Evolutionary conservation across 495 filamentous ascomycete species (phyloP), one percentile per base, ranked within the genome.

Genomic region (Niebla homalea): DNA sequence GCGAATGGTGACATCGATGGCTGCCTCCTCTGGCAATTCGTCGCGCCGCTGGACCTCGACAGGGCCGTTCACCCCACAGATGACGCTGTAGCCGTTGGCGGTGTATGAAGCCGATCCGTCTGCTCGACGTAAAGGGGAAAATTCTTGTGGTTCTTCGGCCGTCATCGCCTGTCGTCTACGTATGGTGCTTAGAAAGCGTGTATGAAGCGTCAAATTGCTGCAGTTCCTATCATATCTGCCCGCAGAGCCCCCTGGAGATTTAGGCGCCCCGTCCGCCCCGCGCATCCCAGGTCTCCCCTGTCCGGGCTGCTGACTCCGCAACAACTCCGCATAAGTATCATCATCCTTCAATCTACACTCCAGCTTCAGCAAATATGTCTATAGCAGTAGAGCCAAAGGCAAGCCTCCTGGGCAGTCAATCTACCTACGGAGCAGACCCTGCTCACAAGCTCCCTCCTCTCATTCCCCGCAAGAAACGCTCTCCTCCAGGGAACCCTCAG

Each of bases 41-140:
- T 95, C 90, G 55, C 85, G 77, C 56, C 88, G 80, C 54, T 77
- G 80, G 18, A 89, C 87, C 66, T 96, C 90, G 56, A 96, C 74
- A n/a, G 92, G 92, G 0, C 87, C 92, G 63, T 90, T 94, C 53
- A 93, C 87, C 12, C 86, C 80, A 47, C 81, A 86, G 43, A 92
- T 77, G 53, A 97, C 75, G 45, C 79, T 81, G 64, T 84, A 94
- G 32, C 85, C 85, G 42, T 83, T 81, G 50, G 76, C 72, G 15
- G 81, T 78, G 62, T 87, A 90, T 26, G 77, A 85, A 8, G 88
- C 88, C 46, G 92, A 97, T 45, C 92, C 92, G 64, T 96, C 89
- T 25, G 88, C 73, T 36, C 83, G 83, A 49, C 74, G 66, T 5
- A 96, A 78, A 55, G 76, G 72, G 10, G 72, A 75, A 5, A 82